phyloP scores from a whole-genome alignment of 225 moss, liverwort and hornwort genomes.

The Straminergon stramineum region DNA sequence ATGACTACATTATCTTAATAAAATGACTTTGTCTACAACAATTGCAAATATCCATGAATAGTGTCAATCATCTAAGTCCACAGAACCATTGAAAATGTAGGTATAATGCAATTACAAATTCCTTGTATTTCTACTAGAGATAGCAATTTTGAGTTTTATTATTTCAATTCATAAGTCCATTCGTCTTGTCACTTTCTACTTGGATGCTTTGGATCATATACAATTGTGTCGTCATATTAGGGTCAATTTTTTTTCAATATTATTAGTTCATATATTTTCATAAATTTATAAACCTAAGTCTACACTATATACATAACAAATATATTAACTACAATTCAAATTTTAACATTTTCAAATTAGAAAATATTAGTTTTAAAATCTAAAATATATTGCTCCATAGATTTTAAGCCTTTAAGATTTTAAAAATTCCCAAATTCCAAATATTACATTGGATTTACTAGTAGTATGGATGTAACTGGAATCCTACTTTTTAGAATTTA shows the following conservation, averaged over 20 bases:
- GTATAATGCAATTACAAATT: background rate
- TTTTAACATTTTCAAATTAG: background rate
- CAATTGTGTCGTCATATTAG: background rate
- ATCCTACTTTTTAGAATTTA: background rate
- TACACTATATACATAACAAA: too few species aligned
- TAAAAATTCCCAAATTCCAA: background rate
- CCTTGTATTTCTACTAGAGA: background rate
- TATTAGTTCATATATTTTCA: background rate
- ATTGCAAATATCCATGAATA: background rate
- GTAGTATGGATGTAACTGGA: background rate
- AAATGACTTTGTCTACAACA: background rate
- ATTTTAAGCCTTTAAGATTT: background rate
- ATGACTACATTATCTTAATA: background rate
- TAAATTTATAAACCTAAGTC: background rate
- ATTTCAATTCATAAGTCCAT: background rate
- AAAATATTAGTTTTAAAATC: background rate
- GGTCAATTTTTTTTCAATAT: background rate
- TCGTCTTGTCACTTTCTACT: background rate
- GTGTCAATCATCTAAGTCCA: background rate
- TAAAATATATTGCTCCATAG: background rate
- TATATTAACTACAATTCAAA: too few species aligned
- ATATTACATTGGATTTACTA: background rate
- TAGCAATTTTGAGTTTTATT: background rate
- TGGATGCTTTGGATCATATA: background rate
- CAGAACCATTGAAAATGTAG: background rate